Evolutionary conservation across 1,284 basidiomycete genomes (phyloP).

Genomic region (Pterula multifida): DNA sequence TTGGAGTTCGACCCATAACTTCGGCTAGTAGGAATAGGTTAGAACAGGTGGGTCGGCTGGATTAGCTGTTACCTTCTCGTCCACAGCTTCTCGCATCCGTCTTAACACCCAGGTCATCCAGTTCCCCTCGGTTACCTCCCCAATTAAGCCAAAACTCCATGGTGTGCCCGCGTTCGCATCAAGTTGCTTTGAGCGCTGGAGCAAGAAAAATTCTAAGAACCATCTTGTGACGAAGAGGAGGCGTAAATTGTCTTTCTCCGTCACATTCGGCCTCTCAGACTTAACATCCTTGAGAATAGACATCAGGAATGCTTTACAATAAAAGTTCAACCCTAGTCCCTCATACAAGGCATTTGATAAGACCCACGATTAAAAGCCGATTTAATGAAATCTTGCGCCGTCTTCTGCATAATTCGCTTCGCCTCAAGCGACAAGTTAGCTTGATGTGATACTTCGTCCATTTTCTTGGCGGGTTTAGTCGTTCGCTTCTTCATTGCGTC

Average conservation of each 20-base stretch:
- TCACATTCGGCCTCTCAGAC: slow-evolving; percentile 81
- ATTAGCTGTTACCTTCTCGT: slow-evolving; percentile 64
- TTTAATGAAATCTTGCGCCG: slow-evolving; percentile 66
- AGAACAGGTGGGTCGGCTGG: slow-evolving; percentile 4
- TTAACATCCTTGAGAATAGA: slow-evolving; percentile 86
- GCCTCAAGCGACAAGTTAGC: slow-evolving; percentile 69
- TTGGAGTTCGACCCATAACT: slow-evolving; percentile 86
- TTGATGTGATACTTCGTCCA: slow-evolving; percentile 62
- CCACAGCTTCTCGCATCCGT: slow-evolving; percentile 79
- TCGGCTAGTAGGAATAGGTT: slow-evolving; percentile 42
- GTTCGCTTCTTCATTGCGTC: slow-evolving; percentile 68
- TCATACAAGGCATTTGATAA: slow-evolving; percentile 8
- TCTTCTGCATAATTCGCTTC: slow-evolving; percentile 48
- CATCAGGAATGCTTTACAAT: slow-evolving; percentile 59
- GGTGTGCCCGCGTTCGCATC: slow-evolving; percentile 18
- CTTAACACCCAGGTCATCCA: slow-evolving; percentile 84
- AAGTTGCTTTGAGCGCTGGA: slow-evolving; percentile 34
- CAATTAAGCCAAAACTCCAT: slow-evolving; percentile 68
- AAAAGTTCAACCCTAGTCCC: slow-evolving; percentile 1
- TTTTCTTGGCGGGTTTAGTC: slow-evolving; percentile 49
- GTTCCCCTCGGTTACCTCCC: slow-evolving; percentile 72
- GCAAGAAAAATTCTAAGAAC: slow-evolving; percentile 82
- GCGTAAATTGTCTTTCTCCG: slow-evolving; percentile 82
- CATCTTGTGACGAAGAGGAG: slow-evolving; percentile 77
- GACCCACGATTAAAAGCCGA: slow-evolving; percentile 78